Percentiles rank a stretch among this genome's conserved stretches.
Evolutionary conservation across 345 rosid species (phyloP).

Genomic region (Eucalyptus pumila): DNA sequence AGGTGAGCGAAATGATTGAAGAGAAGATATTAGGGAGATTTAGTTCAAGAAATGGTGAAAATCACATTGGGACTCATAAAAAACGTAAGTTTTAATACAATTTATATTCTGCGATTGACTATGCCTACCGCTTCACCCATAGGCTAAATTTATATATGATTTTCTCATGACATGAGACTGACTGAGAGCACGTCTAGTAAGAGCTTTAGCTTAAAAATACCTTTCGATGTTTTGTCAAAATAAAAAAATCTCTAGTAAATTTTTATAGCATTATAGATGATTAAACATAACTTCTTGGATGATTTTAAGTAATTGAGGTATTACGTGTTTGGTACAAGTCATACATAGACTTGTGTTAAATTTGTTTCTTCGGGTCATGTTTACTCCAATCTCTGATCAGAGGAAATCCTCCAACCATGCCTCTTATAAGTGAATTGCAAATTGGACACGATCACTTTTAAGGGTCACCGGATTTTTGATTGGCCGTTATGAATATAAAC

Average conservation of each 20-base stretch:
- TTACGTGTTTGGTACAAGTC: not conserved
- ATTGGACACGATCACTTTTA: not conserved
- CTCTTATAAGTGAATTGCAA: not conserved
- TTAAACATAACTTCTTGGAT: not conserved
- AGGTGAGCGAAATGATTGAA: not conserved
- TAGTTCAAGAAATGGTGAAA: not conserved
- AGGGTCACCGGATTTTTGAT: not conserved
- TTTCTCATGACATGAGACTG: not conserved
- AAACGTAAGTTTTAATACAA: not conserved
- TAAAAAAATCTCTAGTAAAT: not conserved
- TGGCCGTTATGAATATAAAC: not conserved
- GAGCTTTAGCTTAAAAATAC: not conserved
- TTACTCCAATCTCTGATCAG: not conserved
- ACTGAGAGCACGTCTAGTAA: not conserved
- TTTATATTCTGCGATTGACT: not conserved
- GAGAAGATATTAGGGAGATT: not conserved
- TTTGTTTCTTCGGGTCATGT: not conserved
- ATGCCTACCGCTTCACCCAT: not conserved
- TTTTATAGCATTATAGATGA: not conserved
- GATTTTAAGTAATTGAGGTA: not conserved
- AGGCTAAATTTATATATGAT: not conserved
- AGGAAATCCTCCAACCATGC: not conserved
- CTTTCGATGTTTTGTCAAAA: not conserved
- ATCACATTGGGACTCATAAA: not conserved
- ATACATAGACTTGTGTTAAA: not conserved